Conservation (phyloP, 495 filamentous ascomycete species). For the Lasiosphaeris hirsuta region DNA sequence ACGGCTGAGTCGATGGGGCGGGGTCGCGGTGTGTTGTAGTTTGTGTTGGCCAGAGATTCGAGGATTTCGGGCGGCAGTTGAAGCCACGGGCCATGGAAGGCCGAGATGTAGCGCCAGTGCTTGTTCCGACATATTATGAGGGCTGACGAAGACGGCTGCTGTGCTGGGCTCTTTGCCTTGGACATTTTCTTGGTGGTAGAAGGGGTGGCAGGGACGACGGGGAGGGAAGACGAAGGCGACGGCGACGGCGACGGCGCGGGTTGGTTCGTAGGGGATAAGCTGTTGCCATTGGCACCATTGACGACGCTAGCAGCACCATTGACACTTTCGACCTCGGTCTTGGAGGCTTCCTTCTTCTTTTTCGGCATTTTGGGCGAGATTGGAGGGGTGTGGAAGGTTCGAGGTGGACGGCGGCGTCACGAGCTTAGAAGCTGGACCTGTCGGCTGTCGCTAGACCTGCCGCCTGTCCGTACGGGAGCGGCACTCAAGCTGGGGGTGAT, state of each 20-base stretch:
- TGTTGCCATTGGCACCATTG: neutral
- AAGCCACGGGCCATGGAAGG: conserved; percentile 83
- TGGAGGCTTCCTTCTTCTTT: conserved; percentile 14
- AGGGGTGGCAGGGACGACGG: neutral
- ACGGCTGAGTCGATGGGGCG: conserved; percentile 75
- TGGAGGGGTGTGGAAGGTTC: neutral
- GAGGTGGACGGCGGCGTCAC: conserved; percentile 1
- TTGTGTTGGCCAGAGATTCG: conserved; percentile 71
- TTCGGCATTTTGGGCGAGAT: conserved; percentile 15
- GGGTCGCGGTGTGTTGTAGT: conserved; percentile 70
- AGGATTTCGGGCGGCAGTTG: conserved; percentile 78
- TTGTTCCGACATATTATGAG: conserved; percentile 22
- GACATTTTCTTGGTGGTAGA: conserved; percentile 10
- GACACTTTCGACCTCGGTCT: conserved; percentile 1
- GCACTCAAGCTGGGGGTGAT: too few relatives aligned
- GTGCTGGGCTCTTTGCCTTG: conserved; percentile 11
- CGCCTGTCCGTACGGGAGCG: too few relatives aligned
- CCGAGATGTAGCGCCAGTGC: conserved; percentile 80
- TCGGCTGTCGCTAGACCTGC: neutral
- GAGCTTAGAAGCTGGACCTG: neutral
- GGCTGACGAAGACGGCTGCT: conserved; percentile 7
- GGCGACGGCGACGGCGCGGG: neutral
- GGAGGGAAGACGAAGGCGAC: conserved; percentile 1
- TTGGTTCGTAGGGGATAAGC: neutral
- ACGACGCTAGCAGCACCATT: neutral